Evolutionary conservation across 306 rosid genomes (phyloP).

Genomic region (Alnus rubra): DNA sequence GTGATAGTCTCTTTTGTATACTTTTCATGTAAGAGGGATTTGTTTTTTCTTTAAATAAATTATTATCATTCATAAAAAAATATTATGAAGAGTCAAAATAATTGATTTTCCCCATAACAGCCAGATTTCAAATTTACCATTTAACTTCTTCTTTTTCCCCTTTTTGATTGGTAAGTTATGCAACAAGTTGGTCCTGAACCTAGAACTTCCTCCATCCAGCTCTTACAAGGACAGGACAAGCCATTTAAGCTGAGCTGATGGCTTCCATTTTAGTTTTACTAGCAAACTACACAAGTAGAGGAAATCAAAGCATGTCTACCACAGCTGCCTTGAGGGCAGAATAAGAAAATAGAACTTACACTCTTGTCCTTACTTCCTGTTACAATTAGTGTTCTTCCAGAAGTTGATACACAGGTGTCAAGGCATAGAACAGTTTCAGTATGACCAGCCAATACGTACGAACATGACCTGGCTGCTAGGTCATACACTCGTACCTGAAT

Average conservation of each 20-base stretch:
- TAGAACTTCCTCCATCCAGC: background rate
- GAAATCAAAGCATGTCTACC: background rate
- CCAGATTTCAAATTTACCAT: background rate
- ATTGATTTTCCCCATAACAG: background rate
- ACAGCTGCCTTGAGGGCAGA: slow-evolving; percentile 3
- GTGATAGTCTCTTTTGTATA: too few relatives aligned
- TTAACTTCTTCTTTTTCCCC: background rate
- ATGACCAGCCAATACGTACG: slow-evolving; percentile 85
- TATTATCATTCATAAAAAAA: background rate
- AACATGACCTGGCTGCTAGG: slow-evolving; percentile 84
- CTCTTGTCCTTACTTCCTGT: slow-evolving; percentile 94
- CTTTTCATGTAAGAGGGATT: too few relatives aligned
- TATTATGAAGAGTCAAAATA: background rate
- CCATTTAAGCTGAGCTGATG: background rate
- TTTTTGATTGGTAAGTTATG: background rate
- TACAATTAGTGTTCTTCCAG: slow-evolving; percentile 64
- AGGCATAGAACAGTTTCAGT: slow-evolving; percentile 77
- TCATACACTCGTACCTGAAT: slow-evolving; percentile 93
- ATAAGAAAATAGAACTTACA: slow-evolving; percentile 50
- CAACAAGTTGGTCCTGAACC: background rate
- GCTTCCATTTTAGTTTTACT: background rate
- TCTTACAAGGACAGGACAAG: background rate
- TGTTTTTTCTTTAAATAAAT: too few relatives aligned
- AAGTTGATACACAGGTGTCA: slow-evolving; percentile 83
- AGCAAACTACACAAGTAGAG: background rate